Base-by-base conservation (phyloP, 208 protist species). In the Wallacemonas sp. region DNA sequence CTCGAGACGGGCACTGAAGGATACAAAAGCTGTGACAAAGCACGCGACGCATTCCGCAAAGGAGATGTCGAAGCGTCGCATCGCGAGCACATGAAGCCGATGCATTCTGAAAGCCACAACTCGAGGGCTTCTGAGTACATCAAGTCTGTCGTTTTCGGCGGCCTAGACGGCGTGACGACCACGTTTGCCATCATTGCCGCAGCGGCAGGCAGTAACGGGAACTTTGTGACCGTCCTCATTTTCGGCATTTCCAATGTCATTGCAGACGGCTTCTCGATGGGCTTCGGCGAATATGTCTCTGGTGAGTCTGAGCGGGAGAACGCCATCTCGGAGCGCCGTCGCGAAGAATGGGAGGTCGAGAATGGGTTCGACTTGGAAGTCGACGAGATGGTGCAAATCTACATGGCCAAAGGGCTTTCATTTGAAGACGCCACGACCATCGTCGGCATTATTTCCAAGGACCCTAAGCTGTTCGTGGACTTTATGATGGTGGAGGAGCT, bases 401-500 rank as follows among this genome's bases (percentile, higher is more conserved):
- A 99, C 77, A 85, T 93, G 69, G 55, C 81, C 3, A 96, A 96
- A 62, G 97, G 97, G 2, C 79, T 98, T 5, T 87, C 78, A 17
- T 81, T 89, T 33, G 89, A 97, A 34, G 93, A 98, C 39, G 88
- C 96, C 16, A 72, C 68, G 11, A 87, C 78, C n/a, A 92, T 99
- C 39, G 84, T 98, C n/a, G 77, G 69, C 26, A 96, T 97, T 54
- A 97, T 98, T 57, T 91, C 89, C n/a, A 96, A 97, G 65, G 86
- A 98, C 61, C 83, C 64, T 36, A 93, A 97, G 48, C 76, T 92
- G 39, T 98, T 98, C 66, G 93, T 98, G n/a, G 95, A 98, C 61
- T 93, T 97, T 27, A 97, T 98, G 93, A 97, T 98, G 92, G 83
- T 93, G 16, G 89, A 98, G 66, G 94, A 99, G 70, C 80, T 98